These are phyloP conservation scores for Inosperma sp. DNA, from an alignment of 768 basidiomycete genomes.

Conservation along the genomic window DNA sequence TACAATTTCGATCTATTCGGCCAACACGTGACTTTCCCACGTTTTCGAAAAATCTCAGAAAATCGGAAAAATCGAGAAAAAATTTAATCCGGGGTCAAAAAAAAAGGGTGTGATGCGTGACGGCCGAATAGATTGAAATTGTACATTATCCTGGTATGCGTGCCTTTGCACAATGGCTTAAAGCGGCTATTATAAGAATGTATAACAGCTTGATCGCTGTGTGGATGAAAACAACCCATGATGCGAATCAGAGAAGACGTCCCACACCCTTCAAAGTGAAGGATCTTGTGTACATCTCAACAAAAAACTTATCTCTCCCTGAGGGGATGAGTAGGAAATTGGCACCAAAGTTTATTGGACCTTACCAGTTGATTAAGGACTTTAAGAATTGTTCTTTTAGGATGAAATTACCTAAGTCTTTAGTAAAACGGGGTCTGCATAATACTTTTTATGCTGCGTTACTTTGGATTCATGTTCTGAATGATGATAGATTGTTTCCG, in stretches of 20 bases:
- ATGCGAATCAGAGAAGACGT: conserved; percentile 25
- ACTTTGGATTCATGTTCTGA: conserved; percentile 25
- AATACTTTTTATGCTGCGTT: conserved; percentile 28
- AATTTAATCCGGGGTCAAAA: too few relatives aligned
- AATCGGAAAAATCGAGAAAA: too few relatives aligned
- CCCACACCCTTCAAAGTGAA: conserved; percentile 12
- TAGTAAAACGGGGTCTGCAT: conserved; percentile 21
- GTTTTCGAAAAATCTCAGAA: too few relatives aligned
- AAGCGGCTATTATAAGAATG: too few relatives aligned
- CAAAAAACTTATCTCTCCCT: conserved; percentile 18
- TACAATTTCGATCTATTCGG: too few relatives aligned
- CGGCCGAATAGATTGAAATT: too few relatives aligned
- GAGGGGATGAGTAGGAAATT: conserved; percentile 23
- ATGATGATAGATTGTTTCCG: conserved; percentile 33
- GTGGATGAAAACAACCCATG: conserved; percentile 22
- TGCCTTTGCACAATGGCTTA: too few relatives aligned
- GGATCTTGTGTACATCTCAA: conserved; percentile 21
- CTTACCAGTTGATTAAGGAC: conserved; percentile 14
- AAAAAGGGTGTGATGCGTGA: too few relatives aligned
- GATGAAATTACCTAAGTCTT: conserved; percentile 8
- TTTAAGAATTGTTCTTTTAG: conserved; percentile 17
- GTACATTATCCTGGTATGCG: too few relatives aligned
- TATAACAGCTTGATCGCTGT: too few relatives aligned
- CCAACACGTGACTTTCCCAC: too few relatives aligned
- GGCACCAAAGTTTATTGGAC: conserved; percentile 23